Evolutionary conservation across 306 rosid species (phyloP).

Genomic region (Cucumis cinereus): DNA sequence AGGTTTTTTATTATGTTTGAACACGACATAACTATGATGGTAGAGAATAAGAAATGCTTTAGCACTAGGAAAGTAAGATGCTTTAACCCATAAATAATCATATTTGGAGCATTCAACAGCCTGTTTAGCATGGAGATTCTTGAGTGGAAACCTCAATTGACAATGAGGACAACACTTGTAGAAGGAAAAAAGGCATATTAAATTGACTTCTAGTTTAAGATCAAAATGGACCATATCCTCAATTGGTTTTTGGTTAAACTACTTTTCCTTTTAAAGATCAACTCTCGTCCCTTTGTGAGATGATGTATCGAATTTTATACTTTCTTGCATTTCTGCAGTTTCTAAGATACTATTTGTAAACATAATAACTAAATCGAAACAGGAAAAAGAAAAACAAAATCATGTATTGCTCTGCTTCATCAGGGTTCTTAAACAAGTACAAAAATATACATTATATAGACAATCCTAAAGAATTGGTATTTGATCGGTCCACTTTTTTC

Average conservation of each 20-base stretch:
- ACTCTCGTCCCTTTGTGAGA: background rate
- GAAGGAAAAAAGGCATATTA: slow-evolving; percentile 4
- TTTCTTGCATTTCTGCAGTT: background rate
- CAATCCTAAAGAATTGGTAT: background rate
- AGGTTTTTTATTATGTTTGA: background rate
- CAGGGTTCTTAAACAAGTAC: background rate
- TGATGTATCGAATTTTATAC: background rate
- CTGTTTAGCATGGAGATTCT: background rate
- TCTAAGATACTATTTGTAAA: background rate
- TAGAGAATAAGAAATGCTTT: slow-evolving; percentile 3
- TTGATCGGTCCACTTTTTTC: background rate
- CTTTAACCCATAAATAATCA: slow-evolving; percentile 4
- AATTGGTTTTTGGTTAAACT: background rate
- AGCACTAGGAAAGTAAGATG: slow-evolving; percentile 4
- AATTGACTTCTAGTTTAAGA: background rate
- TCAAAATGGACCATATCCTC: background rate
- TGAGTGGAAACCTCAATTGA: background rate
- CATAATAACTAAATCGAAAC: background rate
- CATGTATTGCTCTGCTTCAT: background rate
- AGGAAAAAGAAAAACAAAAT: background rate
- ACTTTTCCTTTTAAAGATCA: background rate
- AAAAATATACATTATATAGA: background rate
- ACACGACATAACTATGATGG: background rate
- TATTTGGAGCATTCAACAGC: slow-evolving; percentile 2
- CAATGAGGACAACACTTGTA: background rate